Evolutionary conservation across 352 stramenopile genomes (phyloP), one percentile per base, ranked within the genome.

Genomic region (Phytophthora constricta): DNA sequence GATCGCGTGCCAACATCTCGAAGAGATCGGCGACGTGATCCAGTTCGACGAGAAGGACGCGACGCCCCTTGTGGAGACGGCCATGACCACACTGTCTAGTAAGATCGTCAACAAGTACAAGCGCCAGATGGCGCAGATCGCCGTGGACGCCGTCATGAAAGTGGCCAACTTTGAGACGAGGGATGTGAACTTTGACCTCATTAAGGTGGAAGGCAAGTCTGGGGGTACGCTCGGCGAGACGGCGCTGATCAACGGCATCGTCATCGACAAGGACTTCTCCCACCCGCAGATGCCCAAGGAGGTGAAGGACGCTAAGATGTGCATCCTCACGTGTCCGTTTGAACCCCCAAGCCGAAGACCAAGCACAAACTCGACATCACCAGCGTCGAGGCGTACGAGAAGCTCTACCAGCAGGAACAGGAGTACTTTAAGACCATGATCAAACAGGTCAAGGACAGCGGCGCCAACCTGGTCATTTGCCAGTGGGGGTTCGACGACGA

Each of bases 401-500:
- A 96, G 72, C 86, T 99, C 5, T 97, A 98, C 79, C 76, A 96
- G 65, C 91, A 98, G 65, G 98, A 99, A 79, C 97, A 99, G 83
- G 84, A 98, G 64, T 99, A 99, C 80, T 99, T 99, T 78, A 83
- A 83, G 48, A 97, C 98, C 51, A 99, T 99, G 98, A 98, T 99
- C 61, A 85, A 99, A 76, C 93, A 99, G 72, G 98, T 99, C 55
- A 99, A 99, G 86, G 98, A 99, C 74, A 97, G 87, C 70, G 98
- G 98, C 28, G 95, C 94, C 45, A 99, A 99, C 76, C 74, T 99
- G 27, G 98, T 99, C 45, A 99, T 99, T 78, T 99, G 97, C 83
- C 97, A 99, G 80, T 99, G 97, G 98, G 98, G 98, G 39, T 99
- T 99, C 76, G 98, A 99, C 79, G 98, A 99, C 76, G 98, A 99